A percentile compares a stretch with the other conserved stretches of the same genome.
phyloP scores from a whole-genome alignment of 192 early-diverging fungal genomes.

The Bifiguratus adelaidae region DNA sequence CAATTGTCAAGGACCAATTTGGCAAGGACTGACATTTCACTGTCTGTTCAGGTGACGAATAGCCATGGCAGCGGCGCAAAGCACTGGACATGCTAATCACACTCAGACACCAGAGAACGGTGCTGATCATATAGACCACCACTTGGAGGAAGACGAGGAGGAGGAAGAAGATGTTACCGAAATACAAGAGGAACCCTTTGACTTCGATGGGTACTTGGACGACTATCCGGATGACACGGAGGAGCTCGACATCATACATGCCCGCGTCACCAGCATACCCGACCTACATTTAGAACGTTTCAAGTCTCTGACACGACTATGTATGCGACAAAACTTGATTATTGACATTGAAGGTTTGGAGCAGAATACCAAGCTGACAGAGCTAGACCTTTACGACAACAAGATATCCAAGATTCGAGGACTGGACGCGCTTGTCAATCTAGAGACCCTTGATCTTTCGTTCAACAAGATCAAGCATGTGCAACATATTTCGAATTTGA shows the following conservation, averaged over 20 bases:
- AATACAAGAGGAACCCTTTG: slow-evolving; percentile 7
- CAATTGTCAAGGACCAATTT: too few relatives aligned
- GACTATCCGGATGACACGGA: slow-evolving; percentile 37
- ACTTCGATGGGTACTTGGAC: slow-evolving; percentile 36
- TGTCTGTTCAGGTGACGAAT: too few relatives aligned
- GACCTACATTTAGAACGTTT: too few relatives aligned
- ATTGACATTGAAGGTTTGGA: slow-evolving; percentile 52
- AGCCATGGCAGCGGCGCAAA: too few relatives aligned
- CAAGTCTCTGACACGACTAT: too few relatives aligned
- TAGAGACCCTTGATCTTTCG: slow-evolving; percentile 69
- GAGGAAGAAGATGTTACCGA: too few relatives aligned
- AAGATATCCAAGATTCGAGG: slow-evolving; percentile 65
- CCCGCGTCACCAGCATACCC: slow-evolving; percentile 42
- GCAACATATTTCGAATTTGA: slow-evolving; percentile 49
- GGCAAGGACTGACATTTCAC: too few relatives aligned
- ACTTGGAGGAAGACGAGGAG: too few relatives aligned
- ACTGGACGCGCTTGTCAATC: slow-evolving; percentile 30
- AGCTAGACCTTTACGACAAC: slow-evolving; percentile 97
- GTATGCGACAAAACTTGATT: slow-evolving; percentile 79
- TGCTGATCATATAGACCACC: too few relatives aligned
- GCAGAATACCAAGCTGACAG: slow-evolving; percentile 41
- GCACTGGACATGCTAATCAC: too few relatives aligned
- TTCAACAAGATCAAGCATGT: slow-evolving; percentile 92
- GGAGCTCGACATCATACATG: slow-evolving; percentile 57
- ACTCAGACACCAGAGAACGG: too few relatives aligned